Evolutionary conservation across 1,139 yeast genomes (phyloP).

Genomic region (Keqinozyma sinolaborantium): DNA sequence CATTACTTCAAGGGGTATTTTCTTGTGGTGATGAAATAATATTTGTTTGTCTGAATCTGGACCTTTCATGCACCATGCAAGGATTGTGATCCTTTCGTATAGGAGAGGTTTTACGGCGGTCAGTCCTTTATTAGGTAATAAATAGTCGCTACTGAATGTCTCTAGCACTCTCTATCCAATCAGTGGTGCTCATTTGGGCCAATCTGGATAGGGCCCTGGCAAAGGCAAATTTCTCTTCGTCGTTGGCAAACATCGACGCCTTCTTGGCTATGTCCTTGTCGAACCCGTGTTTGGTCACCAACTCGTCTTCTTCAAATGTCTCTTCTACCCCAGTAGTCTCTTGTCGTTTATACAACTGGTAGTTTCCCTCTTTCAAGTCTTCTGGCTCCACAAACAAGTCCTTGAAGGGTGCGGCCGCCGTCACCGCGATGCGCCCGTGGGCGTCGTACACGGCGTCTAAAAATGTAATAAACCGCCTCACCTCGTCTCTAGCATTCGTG

Average conservation of each 20-base stretch:
- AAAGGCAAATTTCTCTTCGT: slow-evolving; percentile 95
- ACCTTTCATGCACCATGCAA: too few relatives aligned
- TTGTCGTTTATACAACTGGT: slow-evolving; percentile 40
- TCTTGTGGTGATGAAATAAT: too few relatives aligned
- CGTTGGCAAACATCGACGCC: slow-evolving; percentile 78
- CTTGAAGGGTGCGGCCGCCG: slow-evolving; percentile 81
- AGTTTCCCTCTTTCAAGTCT: slow-evolving; percentile 53
- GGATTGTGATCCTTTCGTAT: too few relatives aligned
- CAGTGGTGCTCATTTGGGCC: slow-evolving; percentile 90
- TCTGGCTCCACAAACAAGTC: slow-evolving; percentile 86
- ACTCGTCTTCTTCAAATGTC: slow-evolving; percentile 52
- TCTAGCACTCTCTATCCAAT: slow-evolving; percentile 64
- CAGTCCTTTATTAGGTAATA: too few relatives aligned
- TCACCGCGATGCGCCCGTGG: slow-evolving; percentile 82
- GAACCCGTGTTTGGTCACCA: slow-evolving; percentile 70
- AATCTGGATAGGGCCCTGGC: slow-evolving; percentile 90
- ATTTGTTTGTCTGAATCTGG: too few relatives aligned
- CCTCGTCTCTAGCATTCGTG: slow-evolving; percentile 73
- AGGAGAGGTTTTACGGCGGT: too few relatives aligned
- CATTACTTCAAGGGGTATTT: too few relatives aligned
- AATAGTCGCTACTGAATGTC: slow-evolving; percentile 3
- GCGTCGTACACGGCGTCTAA: slow-evolving; percentile 93
- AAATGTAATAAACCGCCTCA: slow-evolving; percentile 88
- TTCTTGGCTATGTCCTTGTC: slow-evolving; percentile 72
- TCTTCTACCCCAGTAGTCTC: slow-evolving; percentile 35